phyloP scores from a whole-genome alignment of 345 rosid genomes.

The Atalantia buxifolia region DNA sequence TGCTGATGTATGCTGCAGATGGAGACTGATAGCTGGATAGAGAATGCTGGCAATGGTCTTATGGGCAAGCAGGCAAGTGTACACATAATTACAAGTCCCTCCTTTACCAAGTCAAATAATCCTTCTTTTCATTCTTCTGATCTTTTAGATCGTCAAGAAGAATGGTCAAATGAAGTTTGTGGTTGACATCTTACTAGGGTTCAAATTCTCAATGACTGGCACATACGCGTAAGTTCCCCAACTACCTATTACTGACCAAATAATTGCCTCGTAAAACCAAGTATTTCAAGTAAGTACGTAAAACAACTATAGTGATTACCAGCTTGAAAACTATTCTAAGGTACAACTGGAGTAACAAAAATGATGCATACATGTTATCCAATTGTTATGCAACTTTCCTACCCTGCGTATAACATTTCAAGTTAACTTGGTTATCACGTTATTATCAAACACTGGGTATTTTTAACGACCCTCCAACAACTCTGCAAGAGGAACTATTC shows the following conservation, averaged over 20 bases:
- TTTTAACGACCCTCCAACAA: too few species aligned
- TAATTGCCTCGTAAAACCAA: neutral
- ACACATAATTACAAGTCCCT: neutral
- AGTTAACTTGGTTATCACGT: too few species aligned
- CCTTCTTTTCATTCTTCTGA: neutral
- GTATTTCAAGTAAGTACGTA: too few species aligned
- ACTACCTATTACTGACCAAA: neutral
- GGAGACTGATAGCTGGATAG: constrained; percentile 94
- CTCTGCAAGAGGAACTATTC: too few species aligned
- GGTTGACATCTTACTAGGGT: constrained; percentile 64
- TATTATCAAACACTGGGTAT: too few species aligned
- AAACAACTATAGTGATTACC: too few species aligned
- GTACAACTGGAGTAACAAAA: too few species aligned
- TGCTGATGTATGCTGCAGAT: constrained; percentile 44
- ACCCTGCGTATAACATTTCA: too few species aligned
- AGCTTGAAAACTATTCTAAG: too few species aligned
- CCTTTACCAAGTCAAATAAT: neutral
- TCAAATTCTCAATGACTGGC: constrained; percentile 88
- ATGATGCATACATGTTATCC: too few species aligned
- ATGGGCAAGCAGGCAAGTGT: constrained; percentile 82
- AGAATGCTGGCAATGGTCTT: constrained; percentile 89
- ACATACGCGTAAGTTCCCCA: constrained; percentile 49
- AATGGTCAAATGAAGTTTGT: constrained; percentile 64
- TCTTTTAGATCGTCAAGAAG: constrained; percentile 54
- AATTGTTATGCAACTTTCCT: too few species aligned